Evolutionary conservation across 1,284 basidiomycete species (phyloP), one percentile per base, ranked within the genome.

Genomic region (Phellopilus nigrolimitatus): DNA sequence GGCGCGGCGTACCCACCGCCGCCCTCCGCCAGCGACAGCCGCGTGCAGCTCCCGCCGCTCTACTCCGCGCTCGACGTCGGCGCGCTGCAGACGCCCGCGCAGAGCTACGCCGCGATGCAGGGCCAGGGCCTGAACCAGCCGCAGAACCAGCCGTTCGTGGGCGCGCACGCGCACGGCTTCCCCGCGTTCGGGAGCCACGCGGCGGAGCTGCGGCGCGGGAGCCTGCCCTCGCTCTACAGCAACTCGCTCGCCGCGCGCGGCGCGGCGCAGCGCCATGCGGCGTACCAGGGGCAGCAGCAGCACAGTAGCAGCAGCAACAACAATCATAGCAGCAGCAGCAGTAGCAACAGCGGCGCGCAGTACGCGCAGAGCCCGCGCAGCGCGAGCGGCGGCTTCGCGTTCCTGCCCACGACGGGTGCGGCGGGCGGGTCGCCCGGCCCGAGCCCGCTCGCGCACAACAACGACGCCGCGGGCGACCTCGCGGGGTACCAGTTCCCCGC

Each of bases 151-250:
- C n/a, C n/a, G n/a, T n/a, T n/a, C n/a, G n/a, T n/a, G 24, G 39
- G 39, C 25, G 25, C 42, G 19, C 34, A 30, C 45, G 22, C 51
- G n/a, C 33, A 13, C 19, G 41, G 44, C 31, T 34, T 25, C 19
- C 42, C 47, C 30, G 34, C 49, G 15, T 33, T 47, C 15, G 37
- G 45, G 3, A 47, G 36, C 31, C 22, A 30, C 1, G 39, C 39
- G 19, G 27, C 27, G 60, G 81, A 83, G 45, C 64, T 66, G 51
- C 78, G 84, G 47, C 78, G 84, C 44, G 70, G 80, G 4, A 84
- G 84, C 6, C 71, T 87, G 24, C 82, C 84, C 1, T 76, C 73
- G 41, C 71, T 83, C 47, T 66, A 72, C 61, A 71, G 78, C 33
- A 80, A 82, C 51, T 66, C 65, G 53, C 62, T 72, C 56, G 59